Percentiles rank a stretch among this genome's conserved stretches.
Evolutionary conservation across 495 filamentous ascomycete species (phyloP).

Genomic region (Podospora anserina): DNA sequence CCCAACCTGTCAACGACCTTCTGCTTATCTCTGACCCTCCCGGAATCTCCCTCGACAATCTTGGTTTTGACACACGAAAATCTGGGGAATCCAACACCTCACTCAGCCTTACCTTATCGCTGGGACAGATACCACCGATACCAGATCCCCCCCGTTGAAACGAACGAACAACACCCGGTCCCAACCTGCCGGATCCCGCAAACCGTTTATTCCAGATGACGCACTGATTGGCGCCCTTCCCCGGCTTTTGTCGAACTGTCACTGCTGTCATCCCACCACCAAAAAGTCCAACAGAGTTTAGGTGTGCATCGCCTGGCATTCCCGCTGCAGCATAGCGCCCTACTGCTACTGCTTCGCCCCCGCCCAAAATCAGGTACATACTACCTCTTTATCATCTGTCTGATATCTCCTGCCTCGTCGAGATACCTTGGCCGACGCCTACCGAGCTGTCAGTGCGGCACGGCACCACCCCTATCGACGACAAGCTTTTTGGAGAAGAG

Average conservation of each 20-base stretch:
- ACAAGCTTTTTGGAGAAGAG: slow-evolving; percentile 1
- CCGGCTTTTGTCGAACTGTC: slow-evolving; percentile 22
- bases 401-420: neutral
- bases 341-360: neutral
- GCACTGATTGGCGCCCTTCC: slow-evolving; percentile 47
- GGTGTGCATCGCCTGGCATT: neutral
- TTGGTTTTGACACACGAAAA: slow-evolving; percentile 35
- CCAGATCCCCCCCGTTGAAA: neutral
- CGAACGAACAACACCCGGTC: slow-evolving; percentile 24
- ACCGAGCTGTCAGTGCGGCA: slow-evolving; percentile 7
- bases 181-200: slow-evolving; percentile 48
- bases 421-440: neutral
- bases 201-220: slow-evolving; percentile 45
- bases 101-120: slow-evolving; percentile 34
- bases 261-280: slow-evolving; percentile 15
- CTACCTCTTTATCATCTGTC: neutral
- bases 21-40: slow-evolving; percentile 42
- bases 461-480: slow-evolving; percentile 4
- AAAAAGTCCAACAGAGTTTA: neutral
- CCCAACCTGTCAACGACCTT: slow-evolving; percentile 43
- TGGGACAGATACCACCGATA: slow-evolving; percentile 14
- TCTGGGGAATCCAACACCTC: slow-evolving; percentile 30
- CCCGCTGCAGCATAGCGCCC: slow-evolving; percentile 2
- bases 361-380: neutral
- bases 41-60: slow-evolving; percentile 38